Conservation (phyloP, 768 basidiomycete genomes). For the Psilocybe cyanescens region DNA sequence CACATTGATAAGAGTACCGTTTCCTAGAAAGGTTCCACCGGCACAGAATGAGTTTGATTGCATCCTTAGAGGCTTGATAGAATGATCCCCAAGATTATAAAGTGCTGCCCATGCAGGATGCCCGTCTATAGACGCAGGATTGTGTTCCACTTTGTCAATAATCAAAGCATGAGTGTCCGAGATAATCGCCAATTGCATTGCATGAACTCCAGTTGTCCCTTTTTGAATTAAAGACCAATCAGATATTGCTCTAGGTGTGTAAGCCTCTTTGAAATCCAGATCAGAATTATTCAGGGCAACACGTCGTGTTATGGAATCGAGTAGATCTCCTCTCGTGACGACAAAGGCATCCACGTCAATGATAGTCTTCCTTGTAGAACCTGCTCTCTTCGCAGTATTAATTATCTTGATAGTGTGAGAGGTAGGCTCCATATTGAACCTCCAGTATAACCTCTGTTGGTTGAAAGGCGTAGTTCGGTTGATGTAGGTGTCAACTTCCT, state of each 20-base stretch:
- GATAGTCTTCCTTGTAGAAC: conserved; percentile 34
- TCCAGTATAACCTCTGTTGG: conserved; percentile 71
- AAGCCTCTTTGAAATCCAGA: neutral
- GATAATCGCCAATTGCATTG: conserved; percentile 77
- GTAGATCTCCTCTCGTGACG: conserved; percentile 49
- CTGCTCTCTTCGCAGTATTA: conserved; percentile 49
- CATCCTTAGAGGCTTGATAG: conserved; percentile 62
- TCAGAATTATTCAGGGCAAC: neutral
- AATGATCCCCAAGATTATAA: conserved; percentile 69
- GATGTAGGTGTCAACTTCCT: conserved; percentile 51
- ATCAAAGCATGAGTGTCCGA: conserved; percentile 73
- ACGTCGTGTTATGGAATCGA: conserved; percentile 1
- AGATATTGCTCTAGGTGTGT: conserved; percentile 9
- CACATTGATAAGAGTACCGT: conserved; percentile 78
- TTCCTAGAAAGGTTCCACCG: conserved; percentile 75
- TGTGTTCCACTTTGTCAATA: conserved; percentile 87
- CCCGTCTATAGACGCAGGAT: conserved; percentile 70
- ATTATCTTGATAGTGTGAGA: conserved; percentile 69
- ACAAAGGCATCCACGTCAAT: conserved; percentile 71
- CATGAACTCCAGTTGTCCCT: conserved; percentile 76
- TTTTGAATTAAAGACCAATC: conserved; percentile 64
- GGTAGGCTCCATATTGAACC: conserved; percentile 50
- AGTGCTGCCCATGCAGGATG: conserved; percentile 85
- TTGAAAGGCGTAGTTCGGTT: conserved; percentile 31
- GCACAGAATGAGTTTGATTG: conserved; percentile 88